These are phyloP conservation scores for Mortierella hygrophila DNA, from an alignment of 192 early-diverging fungal species.

Conservation along the genomic window DNA sequence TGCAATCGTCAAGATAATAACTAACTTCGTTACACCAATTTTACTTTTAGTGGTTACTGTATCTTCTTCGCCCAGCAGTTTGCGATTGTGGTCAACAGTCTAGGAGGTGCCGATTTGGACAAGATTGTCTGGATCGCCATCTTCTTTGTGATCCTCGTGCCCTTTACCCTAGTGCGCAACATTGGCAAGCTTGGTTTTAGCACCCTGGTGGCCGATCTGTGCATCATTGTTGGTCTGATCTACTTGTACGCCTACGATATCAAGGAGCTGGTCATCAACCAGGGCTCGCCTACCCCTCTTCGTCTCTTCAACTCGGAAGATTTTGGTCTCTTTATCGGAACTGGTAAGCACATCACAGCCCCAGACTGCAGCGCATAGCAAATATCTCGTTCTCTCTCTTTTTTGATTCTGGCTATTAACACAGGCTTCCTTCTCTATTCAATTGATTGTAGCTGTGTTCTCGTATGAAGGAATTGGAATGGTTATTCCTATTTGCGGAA, in stretches of 20 bases:
- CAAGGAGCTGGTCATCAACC: constrained; percentile 68
- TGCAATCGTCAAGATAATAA: not conserved
- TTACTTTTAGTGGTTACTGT: constrained; percentile 64
- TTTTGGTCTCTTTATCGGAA: constrained; percentile 56
- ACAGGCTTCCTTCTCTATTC: not conserved
- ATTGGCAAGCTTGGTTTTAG: constrained; percentile 88
- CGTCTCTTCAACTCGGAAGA: constrained; percentile 62
- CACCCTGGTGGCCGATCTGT: constrained; percentile 86
- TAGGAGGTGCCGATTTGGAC: constrained; percentile 74
- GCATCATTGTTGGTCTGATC: constrained; percentile 85
- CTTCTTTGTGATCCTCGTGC: constrained; percentile 77
- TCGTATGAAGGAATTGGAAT: constrained; percentile 95
- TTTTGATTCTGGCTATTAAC: not conserved
- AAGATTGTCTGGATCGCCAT: constrained; percentile 79
- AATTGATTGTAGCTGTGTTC: constrained; percentile 84
- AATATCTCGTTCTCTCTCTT: not conserved
- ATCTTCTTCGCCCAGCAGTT: constrained; percentile 94
- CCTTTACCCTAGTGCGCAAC: constrained; percentile 86
- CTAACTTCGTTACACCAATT: not conserved
- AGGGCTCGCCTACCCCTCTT: constrained; percentile 64
- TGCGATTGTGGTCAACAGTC: constrained; percentile 75
- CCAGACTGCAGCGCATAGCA: not conserved
- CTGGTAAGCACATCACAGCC: constrained; percentile 36
- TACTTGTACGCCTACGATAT: constrained; percentile 85
- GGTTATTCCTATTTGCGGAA: constrained; percentile 80